Evolutionary conservation across 2,329 filamentous ascomycete genomes (phyloP), one percentile per base, ranked within the genome.

Genomic region (Aspergillus texensis): DNA sequence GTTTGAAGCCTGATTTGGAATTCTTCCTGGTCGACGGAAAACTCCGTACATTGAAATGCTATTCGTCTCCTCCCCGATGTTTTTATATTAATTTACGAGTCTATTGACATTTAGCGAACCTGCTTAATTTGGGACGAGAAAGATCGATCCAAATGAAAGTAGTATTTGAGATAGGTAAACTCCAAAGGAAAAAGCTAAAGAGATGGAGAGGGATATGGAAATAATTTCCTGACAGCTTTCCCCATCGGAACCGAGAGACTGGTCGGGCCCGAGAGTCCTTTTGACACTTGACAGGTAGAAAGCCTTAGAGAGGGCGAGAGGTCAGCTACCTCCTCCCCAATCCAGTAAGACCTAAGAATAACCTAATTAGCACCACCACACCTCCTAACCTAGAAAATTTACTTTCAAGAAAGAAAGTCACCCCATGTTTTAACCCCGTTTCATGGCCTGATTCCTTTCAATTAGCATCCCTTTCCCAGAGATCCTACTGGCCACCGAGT

Each of bases 401-500:
- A 53, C 46, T 19, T 6, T 21, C 16, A n/a, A 54, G 55, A 60
- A 24, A 60, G 34, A 32, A 41, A 41, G 10, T 12, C 56, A 46
- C 19, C 28, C 19, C 30, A 46, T 56, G 64, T 61, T 64, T 62
- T 57, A 62, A 26, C 46, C 56, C 57, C 52, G 62, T 66, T 62
- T 64, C 62, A 64, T 46, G 53, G 34, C 28, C 60, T 58, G 50
- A 61, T 52, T 39, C 2, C 10, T 57, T 41, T 21, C 34, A 54
- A 64, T 66, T 62, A 61, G 50, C 57, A 66, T 62, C 41, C 60
- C 62, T 52, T 60, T 52, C 30, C 28, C 30, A 26, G n/a, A 39
- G 14, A 39, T 62, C 58, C 58, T 56, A 65, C 60, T 63, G 61
- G 61, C 36, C 36, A 55, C 24, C 34, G 14, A 41, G 21, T 46